Evolutionary conservation across 2,329 filamentous ascomycete genomes (phyloP).

Genomic region (Sordariomycetes sp.): DNA sequence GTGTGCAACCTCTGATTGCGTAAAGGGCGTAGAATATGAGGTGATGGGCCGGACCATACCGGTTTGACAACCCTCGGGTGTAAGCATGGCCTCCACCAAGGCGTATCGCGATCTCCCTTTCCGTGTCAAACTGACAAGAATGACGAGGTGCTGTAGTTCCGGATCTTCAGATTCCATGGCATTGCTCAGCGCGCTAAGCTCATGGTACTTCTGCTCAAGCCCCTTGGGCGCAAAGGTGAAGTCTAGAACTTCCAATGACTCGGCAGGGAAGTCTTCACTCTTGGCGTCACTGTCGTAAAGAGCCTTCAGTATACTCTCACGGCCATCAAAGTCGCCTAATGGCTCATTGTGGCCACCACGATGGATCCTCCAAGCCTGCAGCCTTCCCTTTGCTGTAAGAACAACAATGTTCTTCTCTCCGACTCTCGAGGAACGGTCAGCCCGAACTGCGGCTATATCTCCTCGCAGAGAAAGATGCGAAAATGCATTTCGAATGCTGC

Average conservation of each 20-base stretch:
- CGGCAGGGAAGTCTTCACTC: slow-evolving; percentile 37
- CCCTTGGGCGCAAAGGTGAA: slow-evolving; percentile 59
- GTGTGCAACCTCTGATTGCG: slow-evolving; percentile 23
- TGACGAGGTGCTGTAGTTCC: slow-evolving; percentile 47
- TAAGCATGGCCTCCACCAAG: slow-evolving; percentile 62
- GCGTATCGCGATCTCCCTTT: slow-evolving; percentile 54
- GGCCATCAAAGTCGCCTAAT: slow-evolving; percentile 61
- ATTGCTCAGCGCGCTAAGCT: slow-evolving; percentile 41
- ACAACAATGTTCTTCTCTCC: slow-evolving; percentile 81
- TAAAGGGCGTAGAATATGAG: slow-evolving; percentile 48
- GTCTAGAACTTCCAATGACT: slow-evolving; percentile 68
- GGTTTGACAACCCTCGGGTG: slow-evolving; percentile 42
- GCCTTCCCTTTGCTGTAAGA: slow-evolving; percentile 63
- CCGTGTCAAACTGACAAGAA: slow-evolving; percentile 49
- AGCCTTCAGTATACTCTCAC: slow-evolving; percentile 52
- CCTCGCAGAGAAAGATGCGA: slow-evolving; percentile 61
- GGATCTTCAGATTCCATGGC: slow-evolving; percentile 40
- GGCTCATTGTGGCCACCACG: slow-evolving; percentile 77
- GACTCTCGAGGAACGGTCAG: slow-evolving; percentile 60
- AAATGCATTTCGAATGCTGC: slow-evolving; percentile 70
- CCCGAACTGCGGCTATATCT: slow-evolving; percentile 71
- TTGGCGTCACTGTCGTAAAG: slow-evolving; percentile 47
- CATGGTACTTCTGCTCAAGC: slow-evolving; percentile 37
- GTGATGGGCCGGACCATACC: slow-evolving; percentile 60
- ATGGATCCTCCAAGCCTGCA: slow-evolving; percentile 84